Conservation (phyloP, 2,329 filamentous ascomycete species). For the Penicillium palitans region DNA sequence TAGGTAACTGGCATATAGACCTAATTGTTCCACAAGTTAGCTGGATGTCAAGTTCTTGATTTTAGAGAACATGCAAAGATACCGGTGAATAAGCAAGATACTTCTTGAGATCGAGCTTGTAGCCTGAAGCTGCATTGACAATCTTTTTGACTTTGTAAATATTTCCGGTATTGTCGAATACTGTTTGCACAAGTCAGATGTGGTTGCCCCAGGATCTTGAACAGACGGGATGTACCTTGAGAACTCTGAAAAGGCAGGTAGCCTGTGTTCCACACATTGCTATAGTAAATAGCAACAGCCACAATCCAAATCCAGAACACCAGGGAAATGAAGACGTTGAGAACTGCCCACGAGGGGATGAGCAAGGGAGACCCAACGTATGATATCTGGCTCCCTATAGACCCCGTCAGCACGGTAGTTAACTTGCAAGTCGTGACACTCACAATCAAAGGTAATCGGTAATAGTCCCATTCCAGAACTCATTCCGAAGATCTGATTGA, state of each 20-base stretch:
- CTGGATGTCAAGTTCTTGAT: conserved; percentile 42
- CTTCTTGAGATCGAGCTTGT: conserved; percentile 60
- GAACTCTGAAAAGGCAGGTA: conserved; percentile 29
- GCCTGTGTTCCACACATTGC: conserved; percentile 20
- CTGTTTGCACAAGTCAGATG: conserved; percentile 32
- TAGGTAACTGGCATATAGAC: conserved; percentile 32
- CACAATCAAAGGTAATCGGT: conserved; percentile 45
- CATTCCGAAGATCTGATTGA: conserved; percentile 35
- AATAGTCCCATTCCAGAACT: conserved; percentile 32
- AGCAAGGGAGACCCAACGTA: conserved; percentile 54
- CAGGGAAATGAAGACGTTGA: conserved; percentile 67
- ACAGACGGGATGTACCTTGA: conserved; percentile 15
- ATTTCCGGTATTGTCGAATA: conserved; percentile 67
- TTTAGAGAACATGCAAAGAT: conserved; percentile 52
- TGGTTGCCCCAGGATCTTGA: neutral
- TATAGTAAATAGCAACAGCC: conserved; percentile 55
- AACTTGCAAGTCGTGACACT: neutral
- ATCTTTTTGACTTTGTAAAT: conserved; percentile 64
- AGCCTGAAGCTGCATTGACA: conserved; percentile 54
- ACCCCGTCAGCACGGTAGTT: neutral
- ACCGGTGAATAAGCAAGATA: conserved; percentile 66
- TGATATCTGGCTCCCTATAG: conserved; percentile 28
- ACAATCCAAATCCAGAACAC: conserved; percentile 62
- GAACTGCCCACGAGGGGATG: conserved; percentile 68
- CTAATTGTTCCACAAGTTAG: conserved; percentile 12